These are phyloP conservation scores for Linaria vulgaris DNA, from an alignment of 257 asterid genomes.

Conservation along the genomic window DNA sequence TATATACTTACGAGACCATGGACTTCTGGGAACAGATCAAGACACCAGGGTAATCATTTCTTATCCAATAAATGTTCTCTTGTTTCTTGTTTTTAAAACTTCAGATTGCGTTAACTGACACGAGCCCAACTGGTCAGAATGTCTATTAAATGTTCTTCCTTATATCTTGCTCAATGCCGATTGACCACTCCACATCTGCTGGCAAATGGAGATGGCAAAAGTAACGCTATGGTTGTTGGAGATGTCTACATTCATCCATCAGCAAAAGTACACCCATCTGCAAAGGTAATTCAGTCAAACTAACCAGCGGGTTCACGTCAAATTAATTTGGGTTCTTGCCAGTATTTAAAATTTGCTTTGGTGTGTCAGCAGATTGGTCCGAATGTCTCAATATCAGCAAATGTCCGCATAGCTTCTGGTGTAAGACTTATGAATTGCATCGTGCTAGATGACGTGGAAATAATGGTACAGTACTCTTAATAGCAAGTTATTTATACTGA, in stretches of 20 bases:
- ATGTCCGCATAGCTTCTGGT: conserved; percentile 81
- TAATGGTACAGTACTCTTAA: conserved; percentile 44
- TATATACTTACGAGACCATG: conserved; percentile 65
- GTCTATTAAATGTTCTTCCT: conserved; percentile 59
- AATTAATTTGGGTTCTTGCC: neutral
- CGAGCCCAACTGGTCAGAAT: conserved; percentile 45
- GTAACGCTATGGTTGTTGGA: conserved; percentile 41
- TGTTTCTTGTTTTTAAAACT: conserved; percentile 12
- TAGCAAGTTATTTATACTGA: neutral
- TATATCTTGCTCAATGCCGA: conserved; percentile 53
- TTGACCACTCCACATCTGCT: conserved; percentile 46
- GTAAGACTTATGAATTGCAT: conserved; percentile 67
- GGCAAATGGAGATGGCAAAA: conserved; percentile 49
- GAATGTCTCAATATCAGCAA: conserved; percentile 75
- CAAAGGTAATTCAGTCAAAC: conserved; percentile 52
- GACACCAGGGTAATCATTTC: conserved; percentile 61
- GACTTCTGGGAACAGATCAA: conserved; percentile 96
- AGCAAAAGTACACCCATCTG: conserved; percentile 83
- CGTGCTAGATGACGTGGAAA: conserved; percentile 71
- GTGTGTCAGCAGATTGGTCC: conserved; percentile 69
- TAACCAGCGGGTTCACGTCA: neutral
- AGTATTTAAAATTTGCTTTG: conserved; percentile 1
- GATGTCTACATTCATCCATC: conserved; percentile 74
- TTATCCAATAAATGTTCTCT: conserved; percentile 7
- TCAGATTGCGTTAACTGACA: conserved; percentile 19